Percentiles rank a stretch among this genome's conserved stretches.
These are phyloP conservation scores for Cutaneotrichosporon cyanovorans DNA, from an alignment of 1,284 basidiomycete species.

Conservation along the genomic window DNA sequence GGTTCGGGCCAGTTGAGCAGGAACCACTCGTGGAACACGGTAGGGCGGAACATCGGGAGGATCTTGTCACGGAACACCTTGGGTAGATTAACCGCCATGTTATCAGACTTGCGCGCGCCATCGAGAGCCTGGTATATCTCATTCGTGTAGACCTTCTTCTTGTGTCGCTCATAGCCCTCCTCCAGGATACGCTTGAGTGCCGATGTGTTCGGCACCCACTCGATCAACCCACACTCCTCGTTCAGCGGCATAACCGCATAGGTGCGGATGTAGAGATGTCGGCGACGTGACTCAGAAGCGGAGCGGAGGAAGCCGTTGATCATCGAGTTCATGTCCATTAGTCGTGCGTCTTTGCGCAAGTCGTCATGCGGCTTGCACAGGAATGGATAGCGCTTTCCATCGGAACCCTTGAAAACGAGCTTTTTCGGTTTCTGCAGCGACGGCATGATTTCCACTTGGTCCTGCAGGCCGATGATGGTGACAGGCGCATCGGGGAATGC, in stretches of 20 bases:
- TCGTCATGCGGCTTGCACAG: conserved; percentile 98
- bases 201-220: conserved; percentile 95
- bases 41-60: conserved; percentile 58
- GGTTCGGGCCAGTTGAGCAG: conserved; percentile 94
- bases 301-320: conserved; percentile 96
- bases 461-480: conserved; percentile 59
- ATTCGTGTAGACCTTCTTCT: conserved; percentile 53
- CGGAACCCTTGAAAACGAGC: conserved; percentile 72
- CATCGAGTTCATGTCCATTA: conserved; percentile 98
- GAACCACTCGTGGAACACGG: conserved; percentile 97
- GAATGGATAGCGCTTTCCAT: conserved; percentile 83
- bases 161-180: conserved; percentile 62
- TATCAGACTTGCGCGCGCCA: conserved; percentile 3
- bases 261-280: conserved; percentile 83
- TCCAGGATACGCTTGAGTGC: conserved; percentile 73
- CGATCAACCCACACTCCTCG: conserved; percentile 93
- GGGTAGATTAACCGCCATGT: neutral
- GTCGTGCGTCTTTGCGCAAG: conserved; percentile 87
- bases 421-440: conserved; percentile 91
- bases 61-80: conserved; percentile 55
- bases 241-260: conserved; percentile 96
- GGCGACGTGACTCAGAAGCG: conserved; percentile 81
- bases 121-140: conserved; percentile 56
- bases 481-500: conserved; percentile 76
- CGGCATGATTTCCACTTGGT: conserved; percentile 84